These are phyloP conservation scores for Misopates orontium DNA, from an alignment of 257 asterid species.

Conservation along the genomic window DNA sequence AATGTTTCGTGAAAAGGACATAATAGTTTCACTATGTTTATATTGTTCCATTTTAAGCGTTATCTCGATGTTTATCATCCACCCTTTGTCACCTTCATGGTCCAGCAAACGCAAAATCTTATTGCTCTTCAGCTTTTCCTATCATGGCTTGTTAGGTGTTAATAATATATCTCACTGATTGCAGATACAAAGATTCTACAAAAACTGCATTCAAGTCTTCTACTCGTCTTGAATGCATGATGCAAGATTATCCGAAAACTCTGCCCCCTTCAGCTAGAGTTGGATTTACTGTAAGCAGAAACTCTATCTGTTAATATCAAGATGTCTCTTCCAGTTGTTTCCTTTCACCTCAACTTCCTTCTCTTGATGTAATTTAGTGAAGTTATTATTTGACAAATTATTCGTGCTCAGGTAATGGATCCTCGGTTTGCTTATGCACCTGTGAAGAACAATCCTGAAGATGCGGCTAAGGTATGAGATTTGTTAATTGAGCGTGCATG, in stretches of 20 bases:
- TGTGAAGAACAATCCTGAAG: slow-evolving; percentile 98
- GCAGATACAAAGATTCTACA: slow-evolving; percentile 89
- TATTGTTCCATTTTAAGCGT: background rate
- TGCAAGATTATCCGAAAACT: slow-evolving; percentile 99
- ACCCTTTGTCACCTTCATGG: slow-evolving; percentile 11
- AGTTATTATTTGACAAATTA: background rate
- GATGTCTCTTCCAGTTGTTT: background rate
- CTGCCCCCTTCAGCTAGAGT: slow-evolving; percentile 92
- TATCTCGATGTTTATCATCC: slow-evolving; percentile 5
- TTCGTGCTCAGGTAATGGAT: slow-evolving; percentile 67
- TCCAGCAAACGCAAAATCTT: background rate
- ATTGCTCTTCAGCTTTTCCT: slow-evolving; percentile 4
- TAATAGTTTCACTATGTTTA: background rate
- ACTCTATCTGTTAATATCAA: slow-evolving; percentile 5
- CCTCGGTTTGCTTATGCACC: slow-evolving; percentile 98
- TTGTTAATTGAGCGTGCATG: slow-evolving; percentile 15
- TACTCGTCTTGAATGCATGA: slow-evolving; percentile 99
- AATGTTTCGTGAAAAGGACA: background rate
- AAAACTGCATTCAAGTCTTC: slow-evolving; percentile 93
- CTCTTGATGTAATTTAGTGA: slow-evolving; percentile 14
- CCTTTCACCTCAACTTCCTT: slow-evolving; percentile 3
- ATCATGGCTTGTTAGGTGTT: slow-evolving; percentile 13
- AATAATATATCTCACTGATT: slow-evolving; percentile 29
- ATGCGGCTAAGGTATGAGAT: slow-evolving; percentile 88
- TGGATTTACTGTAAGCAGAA: slow-evolving; percentile 89